Evolutionary conservation across 768 basidiomycete species (phyloP), one percentile per base, ranked within the genome.

Genomic region (Neoboletus magnificus): DNA sequence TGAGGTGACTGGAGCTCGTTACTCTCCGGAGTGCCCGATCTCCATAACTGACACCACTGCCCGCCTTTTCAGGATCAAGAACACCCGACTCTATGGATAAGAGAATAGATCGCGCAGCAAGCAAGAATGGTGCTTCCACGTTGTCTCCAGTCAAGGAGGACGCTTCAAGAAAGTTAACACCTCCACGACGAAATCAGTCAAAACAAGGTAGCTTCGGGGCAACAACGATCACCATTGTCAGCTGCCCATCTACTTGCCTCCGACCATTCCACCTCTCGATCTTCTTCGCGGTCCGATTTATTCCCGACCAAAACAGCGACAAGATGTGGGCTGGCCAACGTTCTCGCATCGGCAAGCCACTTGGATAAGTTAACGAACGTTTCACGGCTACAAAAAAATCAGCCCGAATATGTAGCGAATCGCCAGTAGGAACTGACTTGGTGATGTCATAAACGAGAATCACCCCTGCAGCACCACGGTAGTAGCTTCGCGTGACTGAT

Each of bases 201-300:
- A 49, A 32, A 25, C 41, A 35, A 51, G 43, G 9, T 20, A 42
- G 42, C 20, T 25, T 35, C 29, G 36, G 42, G 58, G 62, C 50
- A 41, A 44, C 4, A 15, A 40, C 37, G 65, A 78, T 57, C 61
- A 93, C 94, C 90, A 70, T 98, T 94, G 70, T 95, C 92, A 47
- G 93, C 89, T 20, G 97, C 96, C 94, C 94, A 99, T 66, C 83
- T 78, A 65, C 91, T 93, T 11, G 93, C 97, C 73, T 99, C 97
- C 25, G 87, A 81, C 86, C 91, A 97, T 63, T 96, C 92, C 37
- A 99, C 94, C 71, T 98, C 91, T 50, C 97, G 77, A 48, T 93
- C 93, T 49, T 97, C 95, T 65, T 98, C 96, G 63, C 85, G 80
- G 71, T 99, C 97, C 15, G 89, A 83, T 76, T 99, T 98, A 73